These are phyloP conservation scores for Salix udensis DNA, from an alignment of 345 rosid species.

Conservation along the genomic window DNA sequence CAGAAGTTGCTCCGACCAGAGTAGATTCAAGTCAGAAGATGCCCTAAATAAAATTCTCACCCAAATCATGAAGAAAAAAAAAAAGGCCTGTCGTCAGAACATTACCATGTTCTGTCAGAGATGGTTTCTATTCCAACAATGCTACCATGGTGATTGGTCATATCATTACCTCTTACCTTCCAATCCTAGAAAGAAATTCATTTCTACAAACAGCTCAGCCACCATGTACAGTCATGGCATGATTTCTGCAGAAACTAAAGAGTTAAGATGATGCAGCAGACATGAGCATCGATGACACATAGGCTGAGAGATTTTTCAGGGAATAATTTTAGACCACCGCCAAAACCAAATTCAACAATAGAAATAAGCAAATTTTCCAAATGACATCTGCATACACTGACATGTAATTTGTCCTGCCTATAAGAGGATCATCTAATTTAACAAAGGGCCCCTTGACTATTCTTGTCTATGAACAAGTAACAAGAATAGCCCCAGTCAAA, in stretches of 20 bases:
- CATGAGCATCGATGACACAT: not conserved
- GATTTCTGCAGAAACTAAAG: not conserved
- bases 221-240: not conserved
- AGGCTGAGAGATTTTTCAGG: not conserved
- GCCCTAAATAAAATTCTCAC: too few species aligned
- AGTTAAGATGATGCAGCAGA: not conserved
- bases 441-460: slow-evolving; percentile 28
- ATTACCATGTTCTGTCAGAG: not conserved
- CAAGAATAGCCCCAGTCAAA: slow-evolving; percentile 37
- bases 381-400: slow-evolving; percentile 21
- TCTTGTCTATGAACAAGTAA: slow-evolving; percentile 35
- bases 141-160: not conserved
- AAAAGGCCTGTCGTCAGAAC: not conserved
- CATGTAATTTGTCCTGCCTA: slow-evolving; percentile 28
- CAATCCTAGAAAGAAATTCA: not conserved
- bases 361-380: slow-evolving; percentile 21
- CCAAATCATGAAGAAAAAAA: too few species aligned
- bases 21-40: too few species aligned
- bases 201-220: not conserved
- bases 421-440: slow-evolving; percentile 30
- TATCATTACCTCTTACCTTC: not conserved
- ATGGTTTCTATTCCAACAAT: not conserved
- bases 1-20: not conserved
- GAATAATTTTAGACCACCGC: not conserved
- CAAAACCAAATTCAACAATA: slow-evolving; percentile 4